These are phyloP conservation scores for Rhodotorula glutinis DNA, from an alignment of 1,284 basidiomycete genomes.

Conservation along the genomic window DNA sequence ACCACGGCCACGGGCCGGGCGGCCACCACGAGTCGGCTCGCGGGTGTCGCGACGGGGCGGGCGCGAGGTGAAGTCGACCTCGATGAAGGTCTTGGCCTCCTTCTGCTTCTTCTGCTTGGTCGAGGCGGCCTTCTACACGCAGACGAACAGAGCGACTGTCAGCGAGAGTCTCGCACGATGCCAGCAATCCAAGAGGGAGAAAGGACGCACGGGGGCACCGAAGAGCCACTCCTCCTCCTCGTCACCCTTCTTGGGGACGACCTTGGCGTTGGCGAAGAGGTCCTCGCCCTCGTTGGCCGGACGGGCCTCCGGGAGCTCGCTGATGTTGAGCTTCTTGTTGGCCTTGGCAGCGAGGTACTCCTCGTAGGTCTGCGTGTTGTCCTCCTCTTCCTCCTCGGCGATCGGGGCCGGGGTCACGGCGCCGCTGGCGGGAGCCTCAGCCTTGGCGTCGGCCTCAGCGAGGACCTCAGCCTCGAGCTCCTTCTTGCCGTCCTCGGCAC, in stretches of 20 bases:
- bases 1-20: constrained; percentile 25
- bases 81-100: constrained; percentile 43
- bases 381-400: constrained; percentile 44
- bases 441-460: constrained; percentile 38
- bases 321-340: constrained; percentile 33
- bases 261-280: constrained; percentile 22
- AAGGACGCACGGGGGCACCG: constrained; percentile 33
- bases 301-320: constrained; percentile 39
- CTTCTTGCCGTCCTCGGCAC: constrained; percentile 39
- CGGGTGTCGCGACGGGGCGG: constrained; percentile 20
- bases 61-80: constrained; percentile 39
- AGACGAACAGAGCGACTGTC: not conserved
- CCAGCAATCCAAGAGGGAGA: not conserved
- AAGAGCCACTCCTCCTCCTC: constrained; percentile 34
- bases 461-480: constrained; percentile 39
- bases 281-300: constrained; percentile 44
- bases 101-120: constrained; percentile 41
- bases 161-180: not conserved
- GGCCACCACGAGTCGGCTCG: constrained; percentile 26
- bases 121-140: constrained; percentile 32
- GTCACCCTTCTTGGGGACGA: constrained; percentile 36
- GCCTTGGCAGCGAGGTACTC: constrained; percentile 44
- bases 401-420: constrained; percentile 37
- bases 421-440: constrained; percentile 30
- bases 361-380: constrained; percentile 46